A percentile compares a stretch with the other conserved stretches of the same genome.
Evolutionary conservation across 805 yeast genomes (phyloP).

Genomic region (Wickerhamiella dianesei): DNA sequence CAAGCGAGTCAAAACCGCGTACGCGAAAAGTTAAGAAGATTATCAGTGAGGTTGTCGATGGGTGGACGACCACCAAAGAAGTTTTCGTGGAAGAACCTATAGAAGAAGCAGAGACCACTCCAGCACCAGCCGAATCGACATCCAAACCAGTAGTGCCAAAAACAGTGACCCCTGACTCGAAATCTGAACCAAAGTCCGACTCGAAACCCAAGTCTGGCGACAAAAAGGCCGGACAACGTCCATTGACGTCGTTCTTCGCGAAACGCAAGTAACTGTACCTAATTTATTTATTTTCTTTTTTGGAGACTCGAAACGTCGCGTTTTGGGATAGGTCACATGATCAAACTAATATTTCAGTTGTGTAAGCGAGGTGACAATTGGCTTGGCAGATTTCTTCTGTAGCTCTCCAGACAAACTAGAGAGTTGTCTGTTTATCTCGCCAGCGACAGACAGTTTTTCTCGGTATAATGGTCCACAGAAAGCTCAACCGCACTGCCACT

Average conservation of each 20-base stretch:
- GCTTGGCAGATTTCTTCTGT: neutral
- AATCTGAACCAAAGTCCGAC: no score
- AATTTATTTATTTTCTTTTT: no score
- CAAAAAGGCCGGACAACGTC: neutral
- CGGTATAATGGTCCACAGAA: slow-evolving; percentile 6
- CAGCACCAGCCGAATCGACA: no score
- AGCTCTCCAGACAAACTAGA: neutral
- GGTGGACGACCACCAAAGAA: slow-evolving; percentile 3
- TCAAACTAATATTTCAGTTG: no score
- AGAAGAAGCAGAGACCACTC: neutral
- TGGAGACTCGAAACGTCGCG: no score
- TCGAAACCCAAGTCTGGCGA: neutral
- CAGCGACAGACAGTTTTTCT: no score
- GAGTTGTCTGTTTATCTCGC: no score
- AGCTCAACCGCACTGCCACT: slow-evolving; percentile 32
- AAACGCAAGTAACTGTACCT: neutral
- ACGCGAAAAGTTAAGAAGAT: slow-evolving; percentile 3
- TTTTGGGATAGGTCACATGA: no score
- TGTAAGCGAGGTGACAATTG: neutral
- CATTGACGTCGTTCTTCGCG: neutral
- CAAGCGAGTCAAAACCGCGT: neutral
- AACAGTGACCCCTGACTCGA: no score
- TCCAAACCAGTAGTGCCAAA: no score
- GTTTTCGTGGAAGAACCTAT: slow-evolving; percentile 5
- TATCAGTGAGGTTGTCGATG: slow-evolving; percentile 5